Evolutionary conservation across 768 basidiomycete species (phyloP).

Genomic region (Megacollybia marginata): DNA sequence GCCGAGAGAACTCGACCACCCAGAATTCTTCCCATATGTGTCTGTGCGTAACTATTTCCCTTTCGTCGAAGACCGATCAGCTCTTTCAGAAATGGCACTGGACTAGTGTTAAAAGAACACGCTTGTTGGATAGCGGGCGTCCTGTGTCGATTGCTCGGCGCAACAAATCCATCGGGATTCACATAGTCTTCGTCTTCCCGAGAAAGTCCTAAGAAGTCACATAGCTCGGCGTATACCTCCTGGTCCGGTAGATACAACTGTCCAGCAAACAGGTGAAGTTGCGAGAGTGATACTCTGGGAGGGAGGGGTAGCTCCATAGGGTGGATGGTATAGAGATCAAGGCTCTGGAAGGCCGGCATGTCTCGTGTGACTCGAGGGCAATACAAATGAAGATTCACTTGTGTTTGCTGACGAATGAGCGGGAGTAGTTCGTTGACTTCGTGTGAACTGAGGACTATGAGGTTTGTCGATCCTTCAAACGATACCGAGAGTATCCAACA

Average conservation of each 20-base stretch:
- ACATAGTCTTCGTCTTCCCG: not conserved
- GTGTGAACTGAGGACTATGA: slow-evolving; percentile 23
- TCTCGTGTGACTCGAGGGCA: slow-evolving; percentile 9
- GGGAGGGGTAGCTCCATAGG: not conserved
- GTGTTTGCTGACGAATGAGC: slow-evolving; percentile 11
- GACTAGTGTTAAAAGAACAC: slow-evolving; percentile 13
- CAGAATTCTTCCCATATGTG: slow-evolving; percentile 6
- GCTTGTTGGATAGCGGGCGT: slow-evolving; percentile 6
- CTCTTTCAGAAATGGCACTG: slow-evolving; percentile 9
- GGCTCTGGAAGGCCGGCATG: slow-evolving; percentile 7
- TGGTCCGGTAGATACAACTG: slow-evolving; percentile 23
- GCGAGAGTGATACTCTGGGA: not conserved
- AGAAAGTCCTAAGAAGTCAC: slow-evolving; percentile 17
- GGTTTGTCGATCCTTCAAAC: not conserved
- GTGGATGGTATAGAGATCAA: slow-evolving; percentile 18
- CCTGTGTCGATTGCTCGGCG: not conserved
- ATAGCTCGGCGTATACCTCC: slow-evolving; percentile 17
- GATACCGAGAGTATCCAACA: slow-evolving; percentile 17
- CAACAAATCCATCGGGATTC: not conserved
- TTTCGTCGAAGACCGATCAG: slow-evolving; percentile 11
- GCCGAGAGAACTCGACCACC: slow-evolving; percentile 1
- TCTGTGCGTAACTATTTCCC: slow-evolving; percentile 7
- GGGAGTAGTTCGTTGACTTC: slow-evolving; percentile 22
- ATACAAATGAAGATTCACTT: slow-evolving; percentile 20
- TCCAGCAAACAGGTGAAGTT: slow-evolving; percentile 23